These are phyloP conservation scores for Russula emetica DNA, from an alignment of 768 basidiomycete genomes.

Conservation along the genomic window DNA sequence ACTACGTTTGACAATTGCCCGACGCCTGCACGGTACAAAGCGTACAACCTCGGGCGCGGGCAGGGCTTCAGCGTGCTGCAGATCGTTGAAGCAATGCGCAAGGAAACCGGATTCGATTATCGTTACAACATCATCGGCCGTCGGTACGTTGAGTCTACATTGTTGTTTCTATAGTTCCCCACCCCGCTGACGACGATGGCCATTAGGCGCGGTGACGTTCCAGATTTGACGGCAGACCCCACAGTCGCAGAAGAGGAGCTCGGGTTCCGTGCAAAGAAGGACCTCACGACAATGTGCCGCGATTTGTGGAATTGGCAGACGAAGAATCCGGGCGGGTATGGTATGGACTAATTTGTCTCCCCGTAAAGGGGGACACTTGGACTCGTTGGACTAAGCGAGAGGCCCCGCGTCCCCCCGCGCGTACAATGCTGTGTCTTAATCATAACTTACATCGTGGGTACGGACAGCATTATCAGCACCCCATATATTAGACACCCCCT, in stretches of 20 bases:
- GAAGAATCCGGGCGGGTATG: conserved; percentile 82
- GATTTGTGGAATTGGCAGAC: conserved; percentile 99
- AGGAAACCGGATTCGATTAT: conserved; percentile 84
- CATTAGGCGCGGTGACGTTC: conserved; percentile 87
- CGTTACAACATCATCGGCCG: conserved; percentile 86
- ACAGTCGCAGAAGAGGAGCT: conserved; percentile 87
- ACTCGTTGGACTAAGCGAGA: neutral
- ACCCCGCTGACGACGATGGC: neutral
- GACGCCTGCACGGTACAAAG: conserved; percentile 68
- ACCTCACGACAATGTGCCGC: conserved; percentile 88
- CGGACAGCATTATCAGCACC: conserved; percentile 9
- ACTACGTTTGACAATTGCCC: conserved; percentile 55
- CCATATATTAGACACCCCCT: conserved; percentile 11
- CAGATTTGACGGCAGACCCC: conserved; percentile 93
- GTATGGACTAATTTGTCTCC: conserved; percentile 15
- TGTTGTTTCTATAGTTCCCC: neutral
- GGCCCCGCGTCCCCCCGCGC: neutral
- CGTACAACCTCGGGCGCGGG: conserved; percentile 96
- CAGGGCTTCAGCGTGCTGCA: conserved; percentile 88
- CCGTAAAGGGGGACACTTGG: neutral
- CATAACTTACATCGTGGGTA: conserved; percentile 15
- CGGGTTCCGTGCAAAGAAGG: conserved; percentile 78
- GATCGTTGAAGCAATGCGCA: conserved; percentile 92
- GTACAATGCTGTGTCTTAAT: conserved; percentile 8
- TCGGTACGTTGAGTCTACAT: conserved; percentile 51